phyloP scores from a whole-genome alignment of 169 alveolate genomes.

The Cryptosporidium ryanae region DNA sequence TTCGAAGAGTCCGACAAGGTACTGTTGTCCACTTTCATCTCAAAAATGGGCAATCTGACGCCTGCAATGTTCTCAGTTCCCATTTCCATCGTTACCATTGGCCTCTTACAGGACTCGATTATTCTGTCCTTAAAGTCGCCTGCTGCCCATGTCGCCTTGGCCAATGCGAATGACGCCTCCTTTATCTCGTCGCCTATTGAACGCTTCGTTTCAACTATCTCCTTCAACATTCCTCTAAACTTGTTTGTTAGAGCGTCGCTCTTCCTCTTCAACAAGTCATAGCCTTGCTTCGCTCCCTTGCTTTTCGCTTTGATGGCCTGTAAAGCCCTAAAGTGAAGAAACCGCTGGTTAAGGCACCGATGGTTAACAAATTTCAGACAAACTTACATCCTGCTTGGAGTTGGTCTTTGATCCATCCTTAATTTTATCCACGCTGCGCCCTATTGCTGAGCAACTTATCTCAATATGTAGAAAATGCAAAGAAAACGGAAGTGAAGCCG shows the following conservation, averaged over 20 bases:
- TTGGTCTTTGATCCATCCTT: constrained; percentile 68
- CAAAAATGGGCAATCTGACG: constrained; percentile 92
- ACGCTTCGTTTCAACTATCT: constrained; percentile 88
- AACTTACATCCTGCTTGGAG: constrained; percentile 75
- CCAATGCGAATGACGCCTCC: constrained; percentile 90
- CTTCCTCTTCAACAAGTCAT: constrained; percentile 91
- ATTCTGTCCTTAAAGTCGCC: constrained; percentile 91
- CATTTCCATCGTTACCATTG: constrained; percentile 90
- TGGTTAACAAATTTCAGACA: background rate
- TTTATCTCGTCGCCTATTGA: constrained; percentile 90
- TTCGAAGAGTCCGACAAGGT: constrained; percentile 21
- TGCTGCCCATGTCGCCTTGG: constrained; percentile 96
- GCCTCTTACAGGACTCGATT: constrained; percentile 91
- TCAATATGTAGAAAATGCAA: no score
- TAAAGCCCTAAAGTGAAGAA: constrained; percentile 81
- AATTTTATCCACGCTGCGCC: background rate
- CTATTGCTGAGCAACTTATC: no score
- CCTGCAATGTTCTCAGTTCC: constrained; percentile 95
- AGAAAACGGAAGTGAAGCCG: no score
- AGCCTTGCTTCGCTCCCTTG: constrained; percentile 93
- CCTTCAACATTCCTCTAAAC: constrained; percentile 90
- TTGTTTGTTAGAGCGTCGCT: constrained; percentile 93
- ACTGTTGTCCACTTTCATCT: constrained; percentile 89
- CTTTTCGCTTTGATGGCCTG: constrained; percentile 86
- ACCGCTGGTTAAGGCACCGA: background rate